A percentile compares a stretch with the other conserved stretches of the same genome.
Conservation (phyloP, 805 yeast species). For the Wickerhamiella kurtzmanii region DNA sequence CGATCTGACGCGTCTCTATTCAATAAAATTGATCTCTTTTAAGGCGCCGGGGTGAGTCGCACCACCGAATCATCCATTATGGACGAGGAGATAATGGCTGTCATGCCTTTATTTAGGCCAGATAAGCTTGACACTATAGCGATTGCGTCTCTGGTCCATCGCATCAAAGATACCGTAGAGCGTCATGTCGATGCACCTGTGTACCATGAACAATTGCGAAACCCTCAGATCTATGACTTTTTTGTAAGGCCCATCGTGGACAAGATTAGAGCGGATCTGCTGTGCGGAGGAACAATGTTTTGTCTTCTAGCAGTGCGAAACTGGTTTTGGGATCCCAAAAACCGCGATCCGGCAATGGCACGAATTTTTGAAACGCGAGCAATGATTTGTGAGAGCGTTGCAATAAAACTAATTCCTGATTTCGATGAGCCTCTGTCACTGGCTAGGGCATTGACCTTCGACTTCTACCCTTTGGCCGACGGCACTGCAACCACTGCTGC, state of each 20-base stretch:
- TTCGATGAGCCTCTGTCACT: slow-evolving; percentile 27
- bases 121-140: slow-evolving; percentile 25
- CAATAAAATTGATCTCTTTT: no score
- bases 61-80: no score
- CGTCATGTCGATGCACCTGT: slow-evolving; percentile 33
- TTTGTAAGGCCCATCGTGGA: slow-evolving; percentile 36
- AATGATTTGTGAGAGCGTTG: slow-evolving; percentile 39
- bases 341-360: slow-evolving; percentile 23
- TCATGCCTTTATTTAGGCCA: background rate
- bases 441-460: slow-evolving; percentile 34
- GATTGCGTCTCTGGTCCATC: slow-evolving; percentile 24
- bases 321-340: slow-evolving; percentile 27
- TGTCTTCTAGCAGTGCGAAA: slow-evolving; percentile 29
- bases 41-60: no score
- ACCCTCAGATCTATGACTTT: slow-evolving; percentile 31
- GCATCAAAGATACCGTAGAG: slow-evolving; percentile 32
- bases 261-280: slow-evolving; percentile 20
- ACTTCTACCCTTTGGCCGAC: slow-evolving; percentile 34
- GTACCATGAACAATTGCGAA: slow-evolving; percentile 33
- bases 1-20: background rate
- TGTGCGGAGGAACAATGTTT: slow-evolving; percentile 27
- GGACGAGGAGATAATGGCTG: background rate
- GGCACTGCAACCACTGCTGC: slow-evolving; percentile 18
- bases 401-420: slow-evolving; percentile 37
- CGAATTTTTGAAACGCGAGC: slow-evolving; percentile 33